These are phyloP conservation scores for Dittrichia graveolens DNA, from an alignment of 129 eudicot species.

Conservation along the genomic window DNA sequence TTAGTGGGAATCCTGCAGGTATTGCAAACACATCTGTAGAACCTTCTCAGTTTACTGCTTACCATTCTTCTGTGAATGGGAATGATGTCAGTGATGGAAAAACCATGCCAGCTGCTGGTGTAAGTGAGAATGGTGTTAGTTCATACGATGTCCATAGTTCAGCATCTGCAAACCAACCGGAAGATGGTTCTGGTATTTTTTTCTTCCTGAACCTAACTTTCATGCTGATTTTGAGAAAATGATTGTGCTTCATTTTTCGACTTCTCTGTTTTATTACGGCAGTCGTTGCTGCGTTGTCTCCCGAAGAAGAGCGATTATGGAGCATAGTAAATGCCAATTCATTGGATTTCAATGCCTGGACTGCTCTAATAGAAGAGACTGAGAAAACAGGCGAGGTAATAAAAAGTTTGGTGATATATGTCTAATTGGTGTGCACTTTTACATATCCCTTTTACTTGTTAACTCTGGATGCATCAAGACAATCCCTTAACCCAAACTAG, in stretches of 20 bases:
- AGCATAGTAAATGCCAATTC: conserved; percentile 89
- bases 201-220: not conserved
- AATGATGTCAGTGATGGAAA: conserved; percentile 44
- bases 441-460: not conserved
- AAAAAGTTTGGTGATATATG: not conserved
- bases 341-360: conserved; percentile 91
- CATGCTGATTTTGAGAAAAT: not conserved
- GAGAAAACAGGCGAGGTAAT: conserved; percentile 83
- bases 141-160: conserved; percentile 53
- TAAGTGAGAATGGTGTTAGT: conserved; percentile 62
- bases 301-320: conserved; percentile 98
- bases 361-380: conserved; percentile 86
- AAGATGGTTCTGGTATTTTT: conserved; percentile 64
- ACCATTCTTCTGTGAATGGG: conserved; percentile 53
- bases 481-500: too few relatives aligned
- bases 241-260: not conserved
- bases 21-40: conserved; percentile 37
- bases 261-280: conserved; percentile 13
- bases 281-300: conserved; percentile 70
- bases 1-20: conserved; percentile 38
- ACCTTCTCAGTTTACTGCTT: conserved; percentile 47
- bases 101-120: conserved; percentile 32
- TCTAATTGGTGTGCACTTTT: not conserved
- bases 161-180: conserved; percentile 48
- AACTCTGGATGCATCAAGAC: not conserved